phyloP scores from a whole-genome alignment of 129 eudicot genomes.

The Erigeron canadensis region DNA sequence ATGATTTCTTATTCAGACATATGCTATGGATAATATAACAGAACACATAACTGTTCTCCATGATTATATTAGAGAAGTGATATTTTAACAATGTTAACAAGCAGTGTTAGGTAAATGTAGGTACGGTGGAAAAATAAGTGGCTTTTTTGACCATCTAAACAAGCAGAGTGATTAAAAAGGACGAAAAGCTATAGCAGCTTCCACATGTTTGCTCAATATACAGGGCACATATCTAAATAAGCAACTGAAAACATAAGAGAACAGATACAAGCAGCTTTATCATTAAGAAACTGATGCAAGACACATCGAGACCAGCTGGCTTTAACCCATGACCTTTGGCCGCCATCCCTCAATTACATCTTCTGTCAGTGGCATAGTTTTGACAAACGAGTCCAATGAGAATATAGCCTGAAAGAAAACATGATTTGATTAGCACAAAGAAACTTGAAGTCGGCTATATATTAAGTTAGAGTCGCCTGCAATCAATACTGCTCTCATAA shows the following conservation, averaged over 20 bases:
- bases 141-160: background rate
- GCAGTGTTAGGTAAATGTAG: background rate
- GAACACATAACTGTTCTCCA: background rate
- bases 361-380: slow-evolving; percentile 66
- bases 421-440: background rate
- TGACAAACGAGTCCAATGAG: slow-evolving; percentile 73
- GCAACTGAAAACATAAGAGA: background rate
- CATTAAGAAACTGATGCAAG: background rate
- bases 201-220: slow-evolving; percentile 6
- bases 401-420: slow-evolving; percentile 47
- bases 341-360: slow-evolving; percentile 95
- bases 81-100: background rate
- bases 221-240: background rate
- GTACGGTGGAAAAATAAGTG: background rate
- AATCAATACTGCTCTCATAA: slow-evolving; percentile 12
- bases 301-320: background rate
- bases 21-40: background rate
- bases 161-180: background rate
- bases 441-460: background rate
- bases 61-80: background rate
- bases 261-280: slow-evolving; percentile 12
- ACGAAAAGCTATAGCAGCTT: background rate
- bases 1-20: background rate
- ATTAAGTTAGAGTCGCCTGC: background rate
- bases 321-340: slow-evolving; percentile 75